A percentile compares a stretch with the other conserved stretches of the same genome.
These are phyloP conservation scores for Cruciata laevipes DNA, from an alignment of 257 asterid genomes.

Conservation along the genomic window DNA sequence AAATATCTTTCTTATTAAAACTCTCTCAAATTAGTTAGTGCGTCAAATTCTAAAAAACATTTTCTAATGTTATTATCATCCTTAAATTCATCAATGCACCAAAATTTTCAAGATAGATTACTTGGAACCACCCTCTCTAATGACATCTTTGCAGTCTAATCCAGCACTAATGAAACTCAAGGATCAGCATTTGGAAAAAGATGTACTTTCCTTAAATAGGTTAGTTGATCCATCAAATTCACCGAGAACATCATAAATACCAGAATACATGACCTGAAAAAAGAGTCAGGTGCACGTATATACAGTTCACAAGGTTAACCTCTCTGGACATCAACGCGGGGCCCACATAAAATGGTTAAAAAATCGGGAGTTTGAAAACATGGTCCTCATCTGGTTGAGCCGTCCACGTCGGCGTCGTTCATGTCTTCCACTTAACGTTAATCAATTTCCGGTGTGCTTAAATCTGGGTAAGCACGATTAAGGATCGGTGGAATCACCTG, in stretches of 20 bases:
- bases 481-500: too few relatives aligned
- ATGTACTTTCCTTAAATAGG: background rate
- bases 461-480: too few relatives aligned
- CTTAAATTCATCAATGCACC: background rate
- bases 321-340: background rate
- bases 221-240: background rate
- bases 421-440: constrained; percentile 3
- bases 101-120: too few relatives aligned
- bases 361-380: background rate
- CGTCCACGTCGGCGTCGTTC: constrained; percentile 23
- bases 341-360: background rate
- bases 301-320: too few relatives aligned
- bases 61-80: too few relatives aligned
- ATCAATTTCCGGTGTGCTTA: background rate
- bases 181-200: background rate
- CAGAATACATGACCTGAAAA: background rate
- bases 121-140: background rate
- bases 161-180: background rate
- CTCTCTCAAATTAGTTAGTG: background rate
- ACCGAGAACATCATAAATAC: background rate
- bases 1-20: too few relatives aligned
- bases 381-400: constrained; percentile 17
- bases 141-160: background rate
- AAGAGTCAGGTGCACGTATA: too few relatives aligned
- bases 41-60: background rate